Conservation (phyloP, 1,284 basidiomycete genomes). For the Marasmius tenuissimus region DNA sequence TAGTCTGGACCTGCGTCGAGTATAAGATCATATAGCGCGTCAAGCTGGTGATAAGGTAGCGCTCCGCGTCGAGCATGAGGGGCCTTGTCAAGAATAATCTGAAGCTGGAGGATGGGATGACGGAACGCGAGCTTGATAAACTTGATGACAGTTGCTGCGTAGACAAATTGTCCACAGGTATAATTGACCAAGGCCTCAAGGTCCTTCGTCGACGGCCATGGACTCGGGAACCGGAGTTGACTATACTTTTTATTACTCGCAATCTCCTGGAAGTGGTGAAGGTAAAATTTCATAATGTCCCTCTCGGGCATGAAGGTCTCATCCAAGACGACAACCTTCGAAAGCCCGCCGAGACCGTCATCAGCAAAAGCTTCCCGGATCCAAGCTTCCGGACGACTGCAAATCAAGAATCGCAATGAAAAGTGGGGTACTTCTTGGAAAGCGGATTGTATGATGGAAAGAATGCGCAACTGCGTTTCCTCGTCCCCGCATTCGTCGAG, state of each 20-base stretch:
- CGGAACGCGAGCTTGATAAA: conserved; percentile 4
- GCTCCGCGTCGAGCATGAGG: neutral
- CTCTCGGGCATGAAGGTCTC: neutral
- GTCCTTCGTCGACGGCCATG: conserved; percentile 6
- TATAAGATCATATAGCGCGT: conserved; percentile 10
- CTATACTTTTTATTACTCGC: neutral
- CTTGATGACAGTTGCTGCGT: conserved; percentile 9
- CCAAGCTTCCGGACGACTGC: conserved; percentile 18
- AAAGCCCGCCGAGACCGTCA: neutral
- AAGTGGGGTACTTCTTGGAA: neutral
- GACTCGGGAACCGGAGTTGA: neutral
- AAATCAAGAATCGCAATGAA: conserved; percentile 18
- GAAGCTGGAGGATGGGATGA: conserved; percentile 3
- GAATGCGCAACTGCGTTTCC: neutral
- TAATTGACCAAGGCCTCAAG: conserved; percentile 1
- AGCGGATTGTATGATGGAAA: neutral
- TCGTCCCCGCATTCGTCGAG: conserved; percentile 17
- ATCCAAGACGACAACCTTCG: neutral
- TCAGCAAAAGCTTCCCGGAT: conserved; percentile 14
- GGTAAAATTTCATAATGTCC: neutral
- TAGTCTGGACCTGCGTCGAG: neutral
- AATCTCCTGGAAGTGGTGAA: neutral
- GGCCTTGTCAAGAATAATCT: neutral
- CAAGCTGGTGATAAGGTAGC: conserved; percentile 6
- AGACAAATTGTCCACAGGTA: conserved; percentile 13